Percentiles rank a stretch among this genome's conserved stretches.
phyloP scores from a whole-genome alignment of 1,139 yeast genomes.

The Candida mesenterica region DNA sequence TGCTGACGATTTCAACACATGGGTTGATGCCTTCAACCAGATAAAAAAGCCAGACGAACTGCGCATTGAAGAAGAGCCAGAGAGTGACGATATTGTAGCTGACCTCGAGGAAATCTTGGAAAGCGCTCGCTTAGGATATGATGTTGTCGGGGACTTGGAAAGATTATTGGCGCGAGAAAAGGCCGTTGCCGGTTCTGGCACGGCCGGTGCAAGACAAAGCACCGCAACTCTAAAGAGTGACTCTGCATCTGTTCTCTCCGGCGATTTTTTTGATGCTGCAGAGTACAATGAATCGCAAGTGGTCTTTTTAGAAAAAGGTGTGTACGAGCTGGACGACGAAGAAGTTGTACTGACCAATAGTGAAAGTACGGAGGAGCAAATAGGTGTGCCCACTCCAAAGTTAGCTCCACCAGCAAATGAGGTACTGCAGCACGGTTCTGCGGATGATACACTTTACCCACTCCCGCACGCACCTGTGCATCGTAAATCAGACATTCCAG shows the following conservation, averaged over 20 bases:
- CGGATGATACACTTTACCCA: conserved; percentile 56
- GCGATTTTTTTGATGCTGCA: conserved; percentile 67
- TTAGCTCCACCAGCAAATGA: background rate
- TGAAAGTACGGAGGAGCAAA: conserved; percentile 7
- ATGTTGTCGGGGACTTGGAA: conserved; percentile 16
- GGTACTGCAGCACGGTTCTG: too few relatives aligned
- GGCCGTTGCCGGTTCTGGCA: conserved; percentile 7
- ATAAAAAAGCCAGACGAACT: conserved; percentile 30
- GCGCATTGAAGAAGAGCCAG: conserved; percentile 8
- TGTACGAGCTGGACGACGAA: conserved; percentile 16
- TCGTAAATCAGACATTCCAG: conserved; percentile 62
- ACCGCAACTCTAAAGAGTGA: background rate
- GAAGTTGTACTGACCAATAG: conserved; percentile 16
- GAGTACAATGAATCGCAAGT: conserved; percentile 50
- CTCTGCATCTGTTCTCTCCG: conserved; percentile 22
- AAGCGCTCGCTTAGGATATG: background rate
- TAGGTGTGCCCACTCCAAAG: conserved; percentile 1
- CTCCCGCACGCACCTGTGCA: conserved; percentile 51
- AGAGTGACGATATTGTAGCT: conserved; percentile 3
- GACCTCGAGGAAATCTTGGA: conserved; percentile 3
- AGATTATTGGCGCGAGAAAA: conserved; percentile 19
- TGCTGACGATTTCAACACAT: conserved; percentile 64
- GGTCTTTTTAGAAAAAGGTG: conserved; percentile 27
- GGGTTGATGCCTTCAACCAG: conserved; percentile 77
- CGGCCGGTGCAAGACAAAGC: background rate